These are phyloP conservation scores for Gastrodia elata DNA, from an alignment of 106 monocot genomes.

Conservation along the genomic window DNA sequence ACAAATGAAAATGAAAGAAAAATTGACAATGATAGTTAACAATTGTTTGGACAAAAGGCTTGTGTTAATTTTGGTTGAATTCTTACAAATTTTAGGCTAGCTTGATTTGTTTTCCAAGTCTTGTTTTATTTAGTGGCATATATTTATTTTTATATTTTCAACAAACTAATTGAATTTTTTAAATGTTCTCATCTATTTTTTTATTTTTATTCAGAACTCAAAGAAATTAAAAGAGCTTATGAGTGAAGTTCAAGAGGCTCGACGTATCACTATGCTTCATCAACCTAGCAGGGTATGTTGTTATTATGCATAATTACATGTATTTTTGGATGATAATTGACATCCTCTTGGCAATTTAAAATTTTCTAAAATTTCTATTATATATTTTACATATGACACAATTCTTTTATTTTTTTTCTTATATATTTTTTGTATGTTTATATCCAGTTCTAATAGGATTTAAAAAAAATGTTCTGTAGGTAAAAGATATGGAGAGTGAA, in stretches of 20 bases:
- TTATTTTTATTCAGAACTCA: not conserved
- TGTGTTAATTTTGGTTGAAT: not conserved
- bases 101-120: not conserved
- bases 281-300: constrained; percentile 84
- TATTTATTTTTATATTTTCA: not conserved
- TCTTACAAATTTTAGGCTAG: not conserved
- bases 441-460: not conserved
- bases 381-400: not conserved
- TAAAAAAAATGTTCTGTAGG: constrained; percentile 30
- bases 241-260: constrained; percentile 87
- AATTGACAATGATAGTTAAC: too few species aligned
- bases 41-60: not conserved
- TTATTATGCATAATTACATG: not conserved
- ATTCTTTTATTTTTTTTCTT: too few species aligned
- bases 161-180: not conserved
- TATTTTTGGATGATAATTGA: not conserved
- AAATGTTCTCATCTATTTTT: too few species aligned
- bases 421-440: not conserved
- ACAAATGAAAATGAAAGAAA: too few species aligned
- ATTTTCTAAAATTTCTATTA: not conserved
- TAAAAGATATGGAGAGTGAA: constrained; percentile 95
- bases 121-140: not conserved
- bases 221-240: constrained; percentile 71
- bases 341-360: not conserved
- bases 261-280: constrained; percentile 96